Base-by-base conservation (phyloP, 768 basidiomycete species). In the Collybiopsis luxurians region DNA sequence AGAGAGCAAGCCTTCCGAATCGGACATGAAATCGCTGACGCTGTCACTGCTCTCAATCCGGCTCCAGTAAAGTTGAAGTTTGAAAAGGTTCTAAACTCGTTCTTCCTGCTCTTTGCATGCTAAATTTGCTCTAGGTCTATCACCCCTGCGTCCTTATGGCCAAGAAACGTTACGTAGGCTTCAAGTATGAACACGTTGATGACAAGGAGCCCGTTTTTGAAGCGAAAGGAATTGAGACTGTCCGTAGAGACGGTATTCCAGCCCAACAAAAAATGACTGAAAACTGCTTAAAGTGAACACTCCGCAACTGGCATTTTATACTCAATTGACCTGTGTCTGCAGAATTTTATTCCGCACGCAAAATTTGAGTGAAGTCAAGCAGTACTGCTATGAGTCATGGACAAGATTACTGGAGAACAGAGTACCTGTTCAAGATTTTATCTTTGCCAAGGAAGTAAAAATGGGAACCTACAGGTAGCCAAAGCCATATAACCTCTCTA, bases 121-220 rank as follows among this genome's bases (percentile, higher is more conserved):
- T 31, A 55, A 47, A n/a, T 15, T 38, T n/a, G 39, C 24, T 42
- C n/a, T 28, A 96, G 94, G 94, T 98, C 3, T 98, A 98, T 68
- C 79, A 95, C 43, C 95, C 95, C 2, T 95, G 91, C 63, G 85
- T 98, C 0, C 79, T 99, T n/a, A 82, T 97, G 80, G 92, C 96
- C 2, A 99, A 99, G 79, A 99, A 99, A 69, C 85, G 96, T 63
- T 99, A 99, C 63, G 96, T 98, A 21, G 97, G 97, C 1, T 97
- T 92, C 77, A 96, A 95, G 67, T 98, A 89, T 60, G 97, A 99
- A 70, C 80, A 74, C 53, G 81, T 87, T 0, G 90, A 94, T 61
- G 92, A 97, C 12, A 68, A 57, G 0, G 85, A 87, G 45, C 92
- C 95, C 1, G 75, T 72, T 0, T 97, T 98, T 63, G 96, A 99